Conservation (phyloP, 441 rosid species). For the Bruguiera hainesii region DNA sequence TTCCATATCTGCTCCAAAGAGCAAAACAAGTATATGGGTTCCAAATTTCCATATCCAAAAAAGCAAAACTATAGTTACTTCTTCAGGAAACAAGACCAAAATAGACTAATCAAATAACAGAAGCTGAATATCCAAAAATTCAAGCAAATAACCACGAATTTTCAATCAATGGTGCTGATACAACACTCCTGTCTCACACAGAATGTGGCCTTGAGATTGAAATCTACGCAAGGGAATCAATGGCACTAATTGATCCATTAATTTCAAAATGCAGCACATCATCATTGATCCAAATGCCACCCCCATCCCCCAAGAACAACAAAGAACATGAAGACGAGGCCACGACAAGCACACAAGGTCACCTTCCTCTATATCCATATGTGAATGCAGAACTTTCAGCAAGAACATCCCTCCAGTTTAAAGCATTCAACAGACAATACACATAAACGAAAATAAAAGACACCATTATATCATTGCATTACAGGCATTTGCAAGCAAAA, state of each 20-base stretch:
- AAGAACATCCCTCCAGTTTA: background rate
- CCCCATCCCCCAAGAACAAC: background rate
- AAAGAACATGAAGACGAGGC: background rate
- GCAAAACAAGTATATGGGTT: constrained; percentile 10
- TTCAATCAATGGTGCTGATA: constrained; percentile 3
- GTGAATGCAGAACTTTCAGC: background rate
- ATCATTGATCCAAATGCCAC: too few relatives aligned
- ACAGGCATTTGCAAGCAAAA: background rate
- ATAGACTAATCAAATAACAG: background rate
- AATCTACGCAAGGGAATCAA: background rate
- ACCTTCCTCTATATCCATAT: too few relatives aligned
- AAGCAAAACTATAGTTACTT: background rate
- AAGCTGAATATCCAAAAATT: constrained; percentile 1
- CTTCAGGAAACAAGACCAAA: background rate
- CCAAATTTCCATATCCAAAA: background rate
- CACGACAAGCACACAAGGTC: too few relatives aligned
- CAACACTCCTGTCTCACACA: too few relatives aligned
- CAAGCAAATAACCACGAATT: background rate
- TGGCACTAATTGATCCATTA: too few relatives aligned
- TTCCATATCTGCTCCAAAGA: constrained; percentile 55
- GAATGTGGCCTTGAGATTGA: background rate
- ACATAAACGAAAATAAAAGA: background rate
- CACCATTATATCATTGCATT: background rate
- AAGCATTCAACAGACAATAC: background rate
- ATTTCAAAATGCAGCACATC: too few relatives aligned